Percentiles rank a stretch among this genome's conserved stretches.
Evolutionary conservation across 495 filamentous ascomycete genomes (phyloP).

Genomic region (Parachaetomium inaequale): DNA sequence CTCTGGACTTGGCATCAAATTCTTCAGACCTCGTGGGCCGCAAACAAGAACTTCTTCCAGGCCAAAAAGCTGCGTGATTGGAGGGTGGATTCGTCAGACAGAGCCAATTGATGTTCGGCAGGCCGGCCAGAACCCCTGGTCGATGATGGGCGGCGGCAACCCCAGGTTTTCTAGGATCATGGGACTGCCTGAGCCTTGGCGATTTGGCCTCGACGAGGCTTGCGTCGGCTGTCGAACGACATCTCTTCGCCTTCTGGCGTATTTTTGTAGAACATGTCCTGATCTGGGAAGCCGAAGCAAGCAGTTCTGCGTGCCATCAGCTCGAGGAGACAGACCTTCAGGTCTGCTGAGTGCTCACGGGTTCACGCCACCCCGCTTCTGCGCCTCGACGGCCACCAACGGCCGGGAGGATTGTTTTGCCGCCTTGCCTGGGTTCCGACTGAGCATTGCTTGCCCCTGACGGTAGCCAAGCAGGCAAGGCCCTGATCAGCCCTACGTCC

Average conservation of each 20-base stretch:
- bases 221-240: no score
- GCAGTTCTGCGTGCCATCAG: not conserved
- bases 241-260: no score
- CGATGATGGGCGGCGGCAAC: slow-evolving; percentile 10
- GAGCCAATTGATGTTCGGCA: not conserved
- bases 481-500: no score
- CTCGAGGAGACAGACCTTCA: not conserved
- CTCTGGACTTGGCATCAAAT: slow-evolving; percentile 13
- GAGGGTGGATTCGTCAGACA: not conserved
- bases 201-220: not conserved
- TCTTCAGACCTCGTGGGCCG: slow-evolving; percentile 8
- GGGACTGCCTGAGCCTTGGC: not conserved
- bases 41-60: not conserved
- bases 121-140: not conserved
- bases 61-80: not conserved
- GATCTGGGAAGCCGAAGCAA: not conserved
- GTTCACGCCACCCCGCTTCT: not conserved
- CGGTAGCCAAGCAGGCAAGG: no score
- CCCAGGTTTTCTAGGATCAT: slow-evolving; percentile 16
- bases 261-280: not conserved
- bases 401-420: no score
- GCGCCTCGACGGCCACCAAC: no score
- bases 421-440: no score
- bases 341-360: not conserved
- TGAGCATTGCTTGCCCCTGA: no score